Conservation (phyloP, 495 filamentous ascomycete species). For the Pseudotulostoma volvatum region DNA sequence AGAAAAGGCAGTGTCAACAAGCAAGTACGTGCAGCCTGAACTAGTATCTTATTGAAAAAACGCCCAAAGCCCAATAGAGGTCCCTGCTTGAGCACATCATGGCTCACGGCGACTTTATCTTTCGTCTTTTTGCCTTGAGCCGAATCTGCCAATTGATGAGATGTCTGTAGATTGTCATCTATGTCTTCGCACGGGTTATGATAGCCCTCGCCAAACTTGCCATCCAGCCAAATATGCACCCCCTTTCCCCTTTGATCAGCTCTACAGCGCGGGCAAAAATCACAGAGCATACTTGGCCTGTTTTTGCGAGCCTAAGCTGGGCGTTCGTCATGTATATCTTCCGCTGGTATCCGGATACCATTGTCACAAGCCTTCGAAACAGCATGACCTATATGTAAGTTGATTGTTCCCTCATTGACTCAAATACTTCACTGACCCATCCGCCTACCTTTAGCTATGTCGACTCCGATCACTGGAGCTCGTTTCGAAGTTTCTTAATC, state of each 20-base stretch:
- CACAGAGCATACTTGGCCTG: conserved; percentile 63
- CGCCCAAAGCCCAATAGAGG: too few relatives aligned
- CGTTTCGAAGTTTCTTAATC: conserved; percentile 57
- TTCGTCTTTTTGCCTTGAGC: not conserved
- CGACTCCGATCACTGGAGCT: conserved; percentile 72
- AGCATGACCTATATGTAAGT: conserved; percentile 98
- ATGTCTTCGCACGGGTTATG: conserved; percentile 84
- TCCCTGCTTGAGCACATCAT: too few relatives aligned
- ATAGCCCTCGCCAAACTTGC: conserved; percentile 70
- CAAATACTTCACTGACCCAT: conserved; percentile 9
- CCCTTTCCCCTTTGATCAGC: conserved; percentile 25
- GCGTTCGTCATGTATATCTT: conserved; percentile 91
- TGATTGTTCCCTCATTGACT: conserved; percentile 2
- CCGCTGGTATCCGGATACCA: conserved; percentile 71
- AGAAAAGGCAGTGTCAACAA: conserved; percentile 73
- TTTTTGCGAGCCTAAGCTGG: conserved; percentile 82
- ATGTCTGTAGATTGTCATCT: conserved; percentile 61
- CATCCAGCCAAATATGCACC: conserved; percentile 44
- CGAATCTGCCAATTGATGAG: not conserved
- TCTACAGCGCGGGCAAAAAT: conserved; percentile 33
- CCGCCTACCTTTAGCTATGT: conserved; percentile 33
- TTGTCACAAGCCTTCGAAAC: conserved; percentile 78
- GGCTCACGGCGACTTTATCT: too few relatives aligned
- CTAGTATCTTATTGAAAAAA: too few relatives aligned
- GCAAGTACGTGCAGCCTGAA: conserved; percentile 39